phyloP scores from a whole-genome alignment of 768 basidiomycete genomes.

The Sarcodon aspratus region DNA sequence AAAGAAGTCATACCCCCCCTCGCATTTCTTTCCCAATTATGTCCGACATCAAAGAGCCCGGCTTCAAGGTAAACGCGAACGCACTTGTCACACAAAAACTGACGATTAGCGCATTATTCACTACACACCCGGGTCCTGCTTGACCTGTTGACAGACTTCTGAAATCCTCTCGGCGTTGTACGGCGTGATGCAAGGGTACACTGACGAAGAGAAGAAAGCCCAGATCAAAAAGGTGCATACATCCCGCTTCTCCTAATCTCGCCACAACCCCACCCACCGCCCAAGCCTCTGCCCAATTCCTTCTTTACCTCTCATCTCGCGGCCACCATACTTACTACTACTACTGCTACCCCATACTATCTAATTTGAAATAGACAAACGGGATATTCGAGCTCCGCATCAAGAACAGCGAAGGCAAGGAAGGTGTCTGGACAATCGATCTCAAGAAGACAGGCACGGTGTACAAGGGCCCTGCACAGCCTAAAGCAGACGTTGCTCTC shows the following conservation, averaged over 20 bases:
- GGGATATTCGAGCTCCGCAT: constrained; percentile 83
- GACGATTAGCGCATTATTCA: background rate
- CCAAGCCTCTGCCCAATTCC: background rate
- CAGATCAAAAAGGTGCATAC: constrained; percentile 63
- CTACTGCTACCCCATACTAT: background rate
- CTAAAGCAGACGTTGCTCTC: constrained; percentile 79
- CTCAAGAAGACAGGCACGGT: constrained; percentile 75
- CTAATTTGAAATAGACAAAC: constrained; percentile 54
- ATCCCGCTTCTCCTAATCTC: background rate
- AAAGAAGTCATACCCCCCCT: too few relatives aligned
- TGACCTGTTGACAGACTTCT: constrained; percentile 40
- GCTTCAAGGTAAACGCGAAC: background rate
- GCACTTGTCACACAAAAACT: background rate
- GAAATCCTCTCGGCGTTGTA: constrained; percentile 47
- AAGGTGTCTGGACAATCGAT: constrained; percentile 85
- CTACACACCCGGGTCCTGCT: background rate
- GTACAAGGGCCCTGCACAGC: constrained; percentile 57
- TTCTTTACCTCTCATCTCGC: background rate
- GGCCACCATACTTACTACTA: too few relatives aligned
- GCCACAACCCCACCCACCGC: background rate
- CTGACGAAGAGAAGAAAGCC: constrained; percentile 49
- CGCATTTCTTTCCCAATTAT: background rate
- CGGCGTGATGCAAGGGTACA: constrained; percentile 38
- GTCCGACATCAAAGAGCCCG: background rate
- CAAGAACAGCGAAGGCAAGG: constrained; percentile 59